phyloP scores from a whole-genome alignment of 139 green algal species.

The Yamagishiella unicocca region DNA sequence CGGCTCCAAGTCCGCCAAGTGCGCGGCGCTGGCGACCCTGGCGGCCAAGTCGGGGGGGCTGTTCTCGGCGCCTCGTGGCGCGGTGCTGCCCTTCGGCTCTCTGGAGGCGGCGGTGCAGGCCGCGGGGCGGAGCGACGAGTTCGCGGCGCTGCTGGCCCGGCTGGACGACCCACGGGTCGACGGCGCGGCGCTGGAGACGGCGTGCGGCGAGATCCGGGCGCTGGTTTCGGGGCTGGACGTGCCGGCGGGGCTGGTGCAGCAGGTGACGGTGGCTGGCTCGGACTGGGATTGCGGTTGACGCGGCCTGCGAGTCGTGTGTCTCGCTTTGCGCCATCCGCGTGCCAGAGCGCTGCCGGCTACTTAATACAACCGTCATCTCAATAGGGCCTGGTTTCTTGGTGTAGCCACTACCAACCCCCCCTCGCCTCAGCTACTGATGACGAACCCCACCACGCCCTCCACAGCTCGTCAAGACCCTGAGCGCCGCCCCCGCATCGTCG shows the following conservation, averaged over 20 bases:
- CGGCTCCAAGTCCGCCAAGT: conserved; percentile 90
- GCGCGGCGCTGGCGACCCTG: conserved; percentile 75
- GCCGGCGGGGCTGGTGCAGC: conserved; percentile 33
- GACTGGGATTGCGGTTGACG: too few relatives aligned
- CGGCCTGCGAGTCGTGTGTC: too few relatives aligned
- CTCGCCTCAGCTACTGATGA: not conserved
- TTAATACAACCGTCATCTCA: not conserved
- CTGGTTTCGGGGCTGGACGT: conserved; percentile 57
- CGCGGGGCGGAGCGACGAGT: conserved; percentile 50
- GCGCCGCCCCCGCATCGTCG: not conserved
- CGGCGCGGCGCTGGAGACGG: conserved; percentile 39
- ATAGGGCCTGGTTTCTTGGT: not conserved
- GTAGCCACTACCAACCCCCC: not conserved
- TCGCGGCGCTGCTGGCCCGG: conserved; percentile 60
- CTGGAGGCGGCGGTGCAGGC: conserved; percentile 84
- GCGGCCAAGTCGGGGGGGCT: conserved; percentile 15
- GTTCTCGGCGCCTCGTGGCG: conserved; percentile 78
- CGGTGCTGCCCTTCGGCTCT: conserved; percentile 90
- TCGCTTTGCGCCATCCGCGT: too few relatives aligned
- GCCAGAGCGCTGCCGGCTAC: too few relatives aligned
- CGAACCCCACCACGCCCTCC: not conserved
- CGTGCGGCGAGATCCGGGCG: conserved; percentile 64
- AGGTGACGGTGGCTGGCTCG: too few relatives aligned
- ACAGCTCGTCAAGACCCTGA: conserved; percentile 1
- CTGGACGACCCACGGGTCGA: conserved; percentile 39